phyloP scores from a whole-genome alignment of 495 filamentous ascomycete genomes.

The Annulohypoxylon nitens region DNA sequence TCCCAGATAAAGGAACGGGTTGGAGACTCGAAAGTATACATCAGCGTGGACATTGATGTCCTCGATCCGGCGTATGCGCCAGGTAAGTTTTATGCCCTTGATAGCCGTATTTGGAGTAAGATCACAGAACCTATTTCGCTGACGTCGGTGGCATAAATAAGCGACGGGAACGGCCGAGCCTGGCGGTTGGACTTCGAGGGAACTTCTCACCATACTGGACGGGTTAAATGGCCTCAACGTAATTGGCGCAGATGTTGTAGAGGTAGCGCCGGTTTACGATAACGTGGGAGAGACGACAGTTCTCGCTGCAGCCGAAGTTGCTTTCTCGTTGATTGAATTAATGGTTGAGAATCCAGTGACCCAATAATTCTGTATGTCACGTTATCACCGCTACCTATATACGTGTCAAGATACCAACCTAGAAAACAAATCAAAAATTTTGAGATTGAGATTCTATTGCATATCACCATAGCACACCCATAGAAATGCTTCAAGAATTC shows the following conservation, averaged over 20 bases:
- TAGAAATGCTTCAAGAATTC: slow-evolving; percentile 19
- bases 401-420: background rate
- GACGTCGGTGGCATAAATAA: slow-evolving; percentile 12
- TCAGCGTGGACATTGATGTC: slow-evolving; percentile 90
- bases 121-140: slow-evolving; percentile 2
- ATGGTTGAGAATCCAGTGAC: slow-evolving; percentile 55
- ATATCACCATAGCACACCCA: slow-evolving; percentile 29
- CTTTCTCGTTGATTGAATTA: slow-evolving; percentile 51
- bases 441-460: slow-evolving; percentile 36
- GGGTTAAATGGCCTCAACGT: slow-evolving; percentile 76
- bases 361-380: slow-evolving; percentile 14
- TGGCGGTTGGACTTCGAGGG: slow-evolving; percentile 87
- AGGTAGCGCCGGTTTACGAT: slow-evolving; percentile 78
- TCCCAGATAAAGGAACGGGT: slow-evolving; percentile 80
- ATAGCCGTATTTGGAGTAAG: slow-evolving; percentile 62
- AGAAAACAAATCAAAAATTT: background rate
- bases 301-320: slow-evolving; percentile 71
- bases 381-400: background rate
- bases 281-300: slow-evolving; percentile 76
- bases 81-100: slow-evolving; percentile 38
- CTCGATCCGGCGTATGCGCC: slow-evolving; percentile 77
- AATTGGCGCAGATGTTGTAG: slow-evolving; percentile 83
- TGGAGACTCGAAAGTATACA: slow-evolving; percentile 80
- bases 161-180: slow-evolving; percentile 91
- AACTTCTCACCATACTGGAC: slow-evolving; percentile 64